A percentile compares a stretch with the other conserved stretches of the same genome.
Evolutionary conservation across 345 rosid genomes (phyloP).

Genomic region (Ceriops zippeliana): DNA sequence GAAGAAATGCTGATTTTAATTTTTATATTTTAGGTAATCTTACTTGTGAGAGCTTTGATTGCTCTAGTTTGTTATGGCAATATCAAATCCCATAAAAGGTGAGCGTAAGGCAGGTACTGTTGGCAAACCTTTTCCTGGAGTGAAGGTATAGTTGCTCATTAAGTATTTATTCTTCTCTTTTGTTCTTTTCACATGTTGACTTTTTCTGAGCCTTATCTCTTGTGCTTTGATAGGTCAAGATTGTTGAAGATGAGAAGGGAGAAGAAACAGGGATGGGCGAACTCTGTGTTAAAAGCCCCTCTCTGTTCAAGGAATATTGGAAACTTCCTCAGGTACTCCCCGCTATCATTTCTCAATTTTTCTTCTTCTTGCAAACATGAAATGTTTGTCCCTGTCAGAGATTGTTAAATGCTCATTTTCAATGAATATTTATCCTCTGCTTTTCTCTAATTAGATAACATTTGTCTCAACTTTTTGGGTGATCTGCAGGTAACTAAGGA

Average conservation of each 20-base stretch:
- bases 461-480: slow-evolving; percentile 8
- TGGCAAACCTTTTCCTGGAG: slow-evolving; percentile 94
- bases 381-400: too few species aligned
- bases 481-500: slow-evolving; percentile 58
- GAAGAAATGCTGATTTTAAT: neutral
- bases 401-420: too few species aligned
- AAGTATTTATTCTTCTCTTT: neutral
- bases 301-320: slow-evolving; percentile 93
- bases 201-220: neutral
- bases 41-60: slow-evolving; percentile 1
- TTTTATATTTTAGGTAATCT: neutral
- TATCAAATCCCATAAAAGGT: slow-evolving; percentile 82
- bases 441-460: neutral
- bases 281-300: slow-evolving; percentile 87
- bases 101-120: slow-evolving; percentile 88
- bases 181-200: neutral
- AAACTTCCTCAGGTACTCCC: slow-evolving; percentile 75
- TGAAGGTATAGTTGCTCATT: slow-evolving; percentile 53
- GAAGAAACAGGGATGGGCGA: slow-evolving; percentile 64
- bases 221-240: slow-evolving; percentile 51
- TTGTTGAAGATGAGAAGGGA: slow-evolving; percentile 54
- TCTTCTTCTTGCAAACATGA: too few species aligned
- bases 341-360: neutral
- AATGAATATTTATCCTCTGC: neutral
- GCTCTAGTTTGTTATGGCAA: slow-evolving; percentile 86